Evolutionary conservation across 805 yeast genomes (phyloP).

Genomic region (Metschnikowia corniflorae): DNA sequence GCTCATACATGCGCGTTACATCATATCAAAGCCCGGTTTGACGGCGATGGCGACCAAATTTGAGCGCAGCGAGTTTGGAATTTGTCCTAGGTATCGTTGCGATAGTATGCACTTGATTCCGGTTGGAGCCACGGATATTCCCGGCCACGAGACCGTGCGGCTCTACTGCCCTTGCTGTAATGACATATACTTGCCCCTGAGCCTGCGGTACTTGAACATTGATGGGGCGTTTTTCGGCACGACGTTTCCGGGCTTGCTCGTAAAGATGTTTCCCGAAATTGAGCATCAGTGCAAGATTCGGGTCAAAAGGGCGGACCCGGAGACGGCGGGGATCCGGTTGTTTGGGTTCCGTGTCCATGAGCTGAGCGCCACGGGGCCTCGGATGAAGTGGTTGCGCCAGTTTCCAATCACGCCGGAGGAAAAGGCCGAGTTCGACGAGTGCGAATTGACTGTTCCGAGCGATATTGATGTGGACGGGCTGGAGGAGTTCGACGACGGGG

Average conservation of each 20-base stretch:
- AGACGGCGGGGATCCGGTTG: conserved; percentile 65
- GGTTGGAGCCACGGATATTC: conserved; percentile 84
- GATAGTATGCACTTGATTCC: conserved; percentile 89
- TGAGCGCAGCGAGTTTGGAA: conserved; percentile 84
- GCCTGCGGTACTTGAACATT: conserved; percentile 79
- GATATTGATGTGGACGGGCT: conserved; percentile 25
- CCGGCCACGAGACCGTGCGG: conserved; percentile 89
- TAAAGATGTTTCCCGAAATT: conserved; percentile 88
- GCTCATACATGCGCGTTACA: conserved; percentile 87
- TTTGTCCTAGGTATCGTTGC: conserved; percentile 87
- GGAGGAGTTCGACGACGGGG: conserved; percentile 27
- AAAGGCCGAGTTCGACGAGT: conserved; percentile 55
- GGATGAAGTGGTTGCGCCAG: conserved; percentile 93
- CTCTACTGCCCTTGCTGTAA: conserved; percentile 93
- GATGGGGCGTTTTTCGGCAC: conserved; percentile 99
- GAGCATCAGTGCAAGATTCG: conserved; percentile 69
- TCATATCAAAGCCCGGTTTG: conserved; percentile 83
- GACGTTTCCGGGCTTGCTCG: conserved; percentile 87
- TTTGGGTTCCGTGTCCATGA: conserved; percentile 87
- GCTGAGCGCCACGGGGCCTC: conserved; percentile 74
- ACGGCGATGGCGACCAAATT: conserved; percentile 92
- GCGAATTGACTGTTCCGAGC: conserved; percentile 59
- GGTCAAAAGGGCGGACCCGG: conserved; percentile 43
- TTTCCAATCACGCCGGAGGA: conserved; percentile 64
- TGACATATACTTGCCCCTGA: conserved; percentile 84